Conservation (phyloP, 1,284 basidiomycete species). For the Sanghuangporus sanghuang region DNA sequence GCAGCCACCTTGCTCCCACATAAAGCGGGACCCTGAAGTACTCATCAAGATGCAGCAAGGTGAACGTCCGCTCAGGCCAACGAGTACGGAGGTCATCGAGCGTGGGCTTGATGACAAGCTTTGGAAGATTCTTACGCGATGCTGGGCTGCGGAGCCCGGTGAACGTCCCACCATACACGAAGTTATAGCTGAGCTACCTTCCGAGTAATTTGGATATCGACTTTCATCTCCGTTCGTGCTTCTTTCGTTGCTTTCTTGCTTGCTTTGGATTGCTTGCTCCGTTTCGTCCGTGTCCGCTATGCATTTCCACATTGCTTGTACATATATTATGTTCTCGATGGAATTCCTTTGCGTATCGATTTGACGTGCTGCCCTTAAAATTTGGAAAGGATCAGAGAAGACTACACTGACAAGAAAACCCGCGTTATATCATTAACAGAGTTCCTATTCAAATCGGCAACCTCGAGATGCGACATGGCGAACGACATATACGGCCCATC, state of each 20-base stretch:
- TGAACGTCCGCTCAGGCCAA: slow-evolving; percentile 29
- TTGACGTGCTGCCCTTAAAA: too few species aligned
- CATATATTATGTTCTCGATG: too few species aligned
- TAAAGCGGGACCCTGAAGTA: slow-evolving; percentile 46
- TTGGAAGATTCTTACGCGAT: slow-evolving; percentile 7
- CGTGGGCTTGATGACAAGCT: slow-evolving; percentile 7
- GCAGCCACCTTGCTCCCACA: slow-evolving; percentile 40
- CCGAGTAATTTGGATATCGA: too few species aligned
- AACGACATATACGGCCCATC: slow-evolving; percentile 1
- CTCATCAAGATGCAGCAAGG: slow-evolving; percentile 38
- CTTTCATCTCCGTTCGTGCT: too few species aligned
- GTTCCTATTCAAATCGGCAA: too few species aligned
- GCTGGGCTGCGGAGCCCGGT: slow-evolving; percentile 3
- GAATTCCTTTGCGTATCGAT: too few species aligned
- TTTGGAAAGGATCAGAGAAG: too few species aligned
- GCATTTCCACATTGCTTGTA: neutral
- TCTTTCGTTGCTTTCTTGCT: too few species aligned
- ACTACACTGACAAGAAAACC: too few species aligned
- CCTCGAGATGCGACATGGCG: neutral
- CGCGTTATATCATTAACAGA: too few species aligned
- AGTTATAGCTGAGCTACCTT: neutral
- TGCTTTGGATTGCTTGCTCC: neutral
- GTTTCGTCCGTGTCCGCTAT: too few species aligned
- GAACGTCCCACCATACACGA: slow-evolving; percentile 3
- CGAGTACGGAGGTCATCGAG: neutral